phyloP scores from a whole-genome alignment of 306 rosid species.

The Lathyrus tuberosus region DNA sequence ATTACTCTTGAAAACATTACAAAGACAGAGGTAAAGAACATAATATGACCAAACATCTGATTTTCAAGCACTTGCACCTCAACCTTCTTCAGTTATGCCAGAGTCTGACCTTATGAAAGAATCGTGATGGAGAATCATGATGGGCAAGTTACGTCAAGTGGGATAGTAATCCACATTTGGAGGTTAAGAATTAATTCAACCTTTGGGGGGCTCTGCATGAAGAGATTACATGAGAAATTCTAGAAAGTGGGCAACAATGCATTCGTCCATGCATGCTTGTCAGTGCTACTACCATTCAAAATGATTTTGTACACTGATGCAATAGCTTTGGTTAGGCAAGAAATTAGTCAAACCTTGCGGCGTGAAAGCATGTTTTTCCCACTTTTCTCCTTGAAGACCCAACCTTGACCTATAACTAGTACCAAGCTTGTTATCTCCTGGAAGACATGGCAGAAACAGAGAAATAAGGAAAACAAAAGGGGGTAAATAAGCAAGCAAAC shows the following conservation, averaged over 20 bases:
- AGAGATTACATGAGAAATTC: constrained; percentile 30
- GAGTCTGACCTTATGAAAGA: too few relatives aligned
- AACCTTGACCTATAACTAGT: constrained; percentile 17
- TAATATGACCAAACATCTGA: constrained; percentile 28
- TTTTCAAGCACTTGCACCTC: constrained; percentile 27
- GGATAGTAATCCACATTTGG: constrained; percentile 36
- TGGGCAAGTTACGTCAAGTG: constrained; percentile 19
- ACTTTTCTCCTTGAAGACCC: constrained; percentile 34
- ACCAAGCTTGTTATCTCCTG: constrained; percentile 41
- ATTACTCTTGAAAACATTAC: background rate
- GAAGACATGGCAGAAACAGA: constrained; percentile 26
- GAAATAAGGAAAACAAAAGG: constrained; percentile 26
- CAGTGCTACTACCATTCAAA: constrained; percentile 7
- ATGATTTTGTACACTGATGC: background rate
- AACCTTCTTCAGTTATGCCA: constrained; percentile 10
- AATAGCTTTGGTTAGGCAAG: constrained; percentile 17
- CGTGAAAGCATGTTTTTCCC: background rate
- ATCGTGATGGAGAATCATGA: background rate
- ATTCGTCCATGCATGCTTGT: constrained; percentile 1
- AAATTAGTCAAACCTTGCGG: constrained; percentile 31
- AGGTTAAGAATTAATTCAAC: constrained; percentile 36
- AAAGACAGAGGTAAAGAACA: background rate
- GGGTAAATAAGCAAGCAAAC: constrained; percentile 5
- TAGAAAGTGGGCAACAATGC: constrained; percentile 20
- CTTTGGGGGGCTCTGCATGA: constrained; percentile 38